Evolutionary conservation across 441 rosid species (phyloP).

Genomic region (Populus hybrid): DNA sequence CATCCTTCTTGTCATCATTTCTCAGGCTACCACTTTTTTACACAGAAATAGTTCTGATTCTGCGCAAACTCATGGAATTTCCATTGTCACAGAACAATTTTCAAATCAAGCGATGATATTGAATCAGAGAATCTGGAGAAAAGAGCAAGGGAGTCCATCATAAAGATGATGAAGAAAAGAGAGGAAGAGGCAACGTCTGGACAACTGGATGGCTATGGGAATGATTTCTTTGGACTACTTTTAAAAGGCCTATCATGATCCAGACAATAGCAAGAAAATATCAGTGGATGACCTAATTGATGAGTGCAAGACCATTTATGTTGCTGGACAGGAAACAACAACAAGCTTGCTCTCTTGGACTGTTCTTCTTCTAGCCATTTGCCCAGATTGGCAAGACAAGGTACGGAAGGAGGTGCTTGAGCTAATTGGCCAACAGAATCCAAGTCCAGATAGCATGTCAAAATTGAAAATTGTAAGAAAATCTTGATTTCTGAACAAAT

Average conservation of each 20-base stretch:
- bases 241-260: slow-evolving; percentile 22
- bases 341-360: slow-evolving; percentile 40
- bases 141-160: neutral
- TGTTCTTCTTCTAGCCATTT: slow-evolving; percentile 34
- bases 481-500: too few relatives aligned
- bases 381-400: slow-evolving; percentile 46
- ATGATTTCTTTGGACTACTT: slow-evolving; percentile 7
- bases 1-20: too few relatives aligned
- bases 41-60: too few relatives aligned
- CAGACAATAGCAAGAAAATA: slow-evolving; percentile 26
- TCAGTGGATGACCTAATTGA: slow-evolving; percentile 33
- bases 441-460: slow-evolving; percentile 27
- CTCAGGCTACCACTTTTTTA: too few relatives aligned
- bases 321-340: slow-evolving; percentile 46
- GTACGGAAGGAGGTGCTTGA: slow-evolving; percentile 36
- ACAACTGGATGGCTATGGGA: neutral
- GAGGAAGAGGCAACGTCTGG: neutral
- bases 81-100: neutral
- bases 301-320: slow-evolving; percentile 46
- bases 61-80: neutral
- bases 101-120: neutral
- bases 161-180: slow-evolving; percentile 3
- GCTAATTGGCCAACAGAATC: slow-evolving; percentile 30
- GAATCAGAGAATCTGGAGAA: neutral
- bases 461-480: slow-evolving; percentile 36